Conservation (phyloP, 805 yeast genomes). For the Candida argentea region DNA sequence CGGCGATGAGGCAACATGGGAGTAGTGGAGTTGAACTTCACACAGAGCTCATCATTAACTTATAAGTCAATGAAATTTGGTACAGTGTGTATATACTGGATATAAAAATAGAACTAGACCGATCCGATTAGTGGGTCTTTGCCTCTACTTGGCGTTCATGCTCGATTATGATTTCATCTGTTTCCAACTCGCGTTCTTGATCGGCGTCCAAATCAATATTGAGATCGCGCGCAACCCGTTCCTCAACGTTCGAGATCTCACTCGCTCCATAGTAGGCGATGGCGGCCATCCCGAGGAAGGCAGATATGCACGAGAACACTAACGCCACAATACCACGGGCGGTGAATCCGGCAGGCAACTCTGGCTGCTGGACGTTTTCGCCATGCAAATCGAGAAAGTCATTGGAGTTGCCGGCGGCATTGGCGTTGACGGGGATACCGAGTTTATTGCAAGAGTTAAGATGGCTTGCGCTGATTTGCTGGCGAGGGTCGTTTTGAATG, state of each 20-base stretch:
- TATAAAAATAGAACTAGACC: too few species aligned
- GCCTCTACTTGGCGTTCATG: too few species aligned
- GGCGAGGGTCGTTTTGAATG: constrained; percentile 41
- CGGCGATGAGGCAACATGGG: too few species aligned
- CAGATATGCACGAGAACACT: constrained; percentile 83
- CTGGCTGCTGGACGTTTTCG: constrained; percentile 55
- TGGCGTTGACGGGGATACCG: constrained; percentile 52
- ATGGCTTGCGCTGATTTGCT: constrained; percentile 55
- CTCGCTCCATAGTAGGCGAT: constrained; percentile 80
- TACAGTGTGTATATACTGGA: too few species aligned
- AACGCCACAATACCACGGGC: constrained; percentile 91
- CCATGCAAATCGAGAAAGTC: constrained; percentile 63
- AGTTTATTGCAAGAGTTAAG: constrained; percentile 47
- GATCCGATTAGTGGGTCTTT: too few species aligned
- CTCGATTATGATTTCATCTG: too few species aligned
- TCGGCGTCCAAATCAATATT: constrained; percentile 34
- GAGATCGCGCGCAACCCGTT: constrained; percentile 48
- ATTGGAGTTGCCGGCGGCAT: constrained; percentile 77
- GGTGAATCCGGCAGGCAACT: constrained; percentile 84
- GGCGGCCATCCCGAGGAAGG: constrained; percentile 67
- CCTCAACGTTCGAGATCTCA: constrained; percentile 64
- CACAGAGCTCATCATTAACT: too few species aligned
- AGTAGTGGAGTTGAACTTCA: too few species aligned
- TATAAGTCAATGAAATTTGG: too few species aligned
- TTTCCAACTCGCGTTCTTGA: too few species aligned